Evolutionary conservation across 768 basidiomycete genomes (phyloP), one percentile per base, ranked within the genome.

Genomic region (Xanthoconium purpureum): DNA sequence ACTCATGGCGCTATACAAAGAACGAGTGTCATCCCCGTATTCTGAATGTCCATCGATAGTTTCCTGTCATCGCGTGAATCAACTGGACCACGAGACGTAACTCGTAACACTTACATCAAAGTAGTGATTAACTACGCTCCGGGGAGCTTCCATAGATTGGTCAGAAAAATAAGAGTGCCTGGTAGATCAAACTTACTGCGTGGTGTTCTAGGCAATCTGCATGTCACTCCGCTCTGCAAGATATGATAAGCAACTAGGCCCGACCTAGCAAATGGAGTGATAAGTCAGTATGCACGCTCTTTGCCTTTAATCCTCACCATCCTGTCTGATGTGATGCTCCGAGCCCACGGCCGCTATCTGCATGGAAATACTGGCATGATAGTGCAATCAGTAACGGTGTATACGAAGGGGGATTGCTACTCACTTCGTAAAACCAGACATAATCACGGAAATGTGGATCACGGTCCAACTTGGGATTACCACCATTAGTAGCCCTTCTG

Each of bases 251-350:
- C 91, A 49, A 96, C 92, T 18, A 95, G 77, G 43, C 93, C 93
- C 24, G 92, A 91, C 89, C 87, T 89, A 47, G 52, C 1, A 32
- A 47, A 51, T 15, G 14, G 37, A 30, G 30, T 14, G n/a, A 45
- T 12, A 28, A 33, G 7, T 48, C 43, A 48, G 44, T 6, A 15
- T 20, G 18, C 10, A 29, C 9, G 10, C 9, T 36, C 14, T 28
- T 24, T 18, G 15, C 28, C 14, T 32, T 15, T 7, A 38, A 24
- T 35, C 60, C 79, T 73, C 66, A 88, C 95, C 96, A 99, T 63
- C 97, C 97, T 58, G 95, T 98, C 72, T 99, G 97, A 74, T 99
- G 97, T 6, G 94, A 97, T 3, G 96, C 97, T 39, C 97, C 97
- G 13, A 99, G 80, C 18, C 97, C 97, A 55, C 86, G 83, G 18